phyloP scores from a whole-genome alignment of 148 eudicot species.

The Polygonum aviculare region DNA sequence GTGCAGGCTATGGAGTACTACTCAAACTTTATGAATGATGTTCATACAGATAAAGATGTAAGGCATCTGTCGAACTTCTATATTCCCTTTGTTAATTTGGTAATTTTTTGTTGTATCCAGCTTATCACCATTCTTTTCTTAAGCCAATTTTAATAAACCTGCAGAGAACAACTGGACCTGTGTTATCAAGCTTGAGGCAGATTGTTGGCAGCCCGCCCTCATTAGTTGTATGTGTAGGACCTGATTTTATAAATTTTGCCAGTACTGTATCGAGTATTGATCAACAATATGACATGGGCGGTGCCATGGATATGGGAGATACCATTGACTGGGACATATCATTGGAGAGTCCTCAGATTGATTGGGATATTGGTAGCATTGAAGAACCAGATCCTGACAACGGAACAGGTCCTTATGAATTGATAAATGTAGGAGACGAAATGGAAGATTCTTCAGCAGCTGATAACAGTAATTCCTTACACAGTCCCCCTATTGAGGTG shows the following conservation, averaged over 20 bases:
- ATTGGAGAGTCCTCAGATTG: constrained; percentile 80
- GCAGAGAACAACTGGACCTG: constrained; percentile 32
- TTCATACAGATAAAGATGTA: constrained; percentile 68
- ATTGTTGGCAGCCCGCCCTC: constrained; percentile 58
- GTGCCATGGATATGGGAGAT: constrained; percentile 29
- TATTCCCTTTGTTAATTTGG: not conserved
- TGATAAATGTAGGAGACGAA: constrained; percentile 22
- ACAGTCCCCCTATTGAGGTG: constrained; percentile 20
- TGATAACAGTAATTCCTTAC: constrained; percentile 5
- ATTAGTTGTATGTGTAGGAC: constrained; percentile 31
- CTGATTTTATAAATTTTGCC: constrained; percentile 36
- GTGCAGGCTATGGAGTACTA: constrained; percentile 73
- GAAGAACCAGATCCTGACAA: constrained; percentile 64
- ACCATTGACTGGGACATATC: constrained; percentile 93
- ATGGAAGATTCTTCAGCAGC: constrained; percentile 7
- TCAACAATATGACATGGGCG: constrained; percentile 29
- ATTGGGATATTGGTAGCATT: constrained; percentile 86
- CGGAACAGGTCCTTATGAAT: constrained; percentile 91
- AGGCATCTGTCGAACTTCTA: constrained; percentile 16
- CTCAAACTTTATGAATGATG: constrained; percentile 58
- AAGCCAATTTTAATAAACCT: constrained; percentile 13
- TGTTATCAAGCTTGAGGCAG: constrained; percentile 49
- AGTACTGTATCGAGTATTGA: constrained; percentile 20
- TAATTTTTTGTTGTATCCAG: not conserved
- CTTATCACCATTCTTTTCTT: not conserved